A percentile compares a stretch with the other conserved stretches of the same genome.
Conservation (phyloP, 192 early-diverging fungal species). For the Thoreauomyces humboldtii region DNA sequence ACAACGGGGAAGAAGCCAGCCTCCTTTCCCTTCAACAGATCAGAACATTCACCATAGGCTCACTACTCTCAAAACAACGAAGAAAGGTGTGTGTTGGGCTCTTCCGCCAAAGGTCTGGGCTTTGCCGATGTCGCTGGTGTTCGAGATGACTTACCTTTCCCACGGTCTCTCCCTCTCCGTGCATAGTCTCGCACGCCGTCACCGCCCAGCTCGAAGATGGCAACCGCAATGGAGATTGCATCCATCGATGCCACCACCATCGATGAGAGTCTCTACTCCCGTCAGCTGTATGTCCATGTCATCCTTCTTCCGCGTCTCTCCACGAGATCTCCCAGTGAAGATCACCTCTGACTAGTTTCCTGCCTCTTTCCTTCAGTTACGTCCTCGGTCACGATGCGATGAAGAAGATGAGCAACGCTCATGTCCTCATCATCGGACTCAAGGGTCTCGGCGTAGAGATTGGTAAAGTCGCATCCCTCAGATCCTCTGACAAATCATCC, state of each 20-base stretch:
- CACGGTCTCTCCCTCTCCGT: no score
- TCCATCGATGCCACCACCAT: constrained; percentile 47
- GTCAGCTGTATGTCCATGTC: constrained; percentile 96
- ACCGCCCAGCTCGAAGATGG: constrained; percentile 15
- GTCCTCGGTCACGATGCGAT: constrained; percentile 84
- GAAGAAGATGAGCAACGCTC: constrained; percentile 95
- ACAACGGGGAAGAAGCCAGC: no score
- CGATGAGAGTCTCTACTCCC: constrained; percentile 97
- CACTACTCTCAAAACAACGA: no score
- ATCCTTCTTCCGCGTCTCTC: background rate
- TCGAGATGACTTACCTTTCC: no score
- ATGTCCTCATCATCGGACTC: constrained; percentile 94
- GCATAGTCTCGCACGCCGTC: no score
- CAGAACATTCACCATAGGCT: no score
- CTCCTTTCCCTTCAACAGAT: no score
- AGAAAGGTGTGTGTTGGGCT: no score
- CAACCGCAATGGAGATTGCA: constrained; percentile 29
- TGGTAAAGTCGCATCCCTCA: constrained; percentile 61
- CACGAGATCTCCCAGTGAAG: no score
- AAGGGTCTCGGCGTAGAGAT: constrained; percentile 98
- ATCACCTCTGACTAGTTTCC: background rate
- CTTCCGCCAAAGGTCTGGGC: no score
- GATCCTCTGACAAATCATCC: no score
- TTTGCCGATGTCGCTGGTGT: no score
- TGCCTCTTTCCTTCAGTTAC: constrained; percentile 7